These are phyloP conservation scores for Babesia ovis DNA, from an alignment of 169 alveolate species.

Conservation along the genomic window DNA sequence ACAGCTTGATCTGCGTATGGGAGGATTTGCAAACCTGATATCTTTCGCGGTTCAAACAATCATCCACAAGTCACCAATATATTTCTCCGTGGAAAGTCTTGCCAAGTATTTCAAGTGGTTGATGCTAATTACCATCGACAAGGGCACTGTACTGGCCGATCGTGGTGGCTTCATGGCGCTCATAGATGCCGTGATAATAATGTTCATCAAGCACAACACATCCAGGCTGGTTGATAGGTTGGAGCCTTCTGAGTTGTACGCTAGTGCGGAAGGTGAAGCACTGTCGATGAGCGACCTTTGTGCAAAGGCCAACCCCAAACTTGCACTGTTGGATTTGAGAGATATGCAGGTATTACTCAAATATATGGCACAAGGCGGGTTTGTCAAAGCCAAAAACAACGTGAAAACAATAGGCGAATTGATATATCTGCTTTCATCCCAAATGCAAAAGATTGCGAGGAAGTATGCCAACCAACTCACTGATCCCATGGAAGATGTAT, in stretches of 20 bases:
- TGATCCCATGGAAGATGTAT: neutral
- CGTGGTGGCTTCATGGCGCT: constrained; percentile 16
- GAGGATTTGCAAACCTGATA: constrained; percentile 62
- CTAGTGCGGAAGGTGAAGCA: constrained; percentile 12
- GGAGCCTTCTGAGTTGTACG: neutral
- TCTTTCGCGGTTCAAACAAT: constrained; percentile 68
- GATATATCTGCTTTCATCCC: constrained; percentile 3
- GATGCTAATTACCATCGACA: constrained; percentile 68
- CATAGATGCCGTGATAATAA: constrained; percentile 21
- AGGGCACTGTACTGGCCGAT: constrained; percentile 56
- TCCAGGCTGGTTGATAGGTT: constrained; percentile 2
- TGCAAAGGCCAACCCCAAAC: constrained; percentile 27
- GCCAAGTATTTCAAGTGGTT: constrained; percentile 73
- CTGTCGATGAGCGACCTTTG: constrained; percentile 36
- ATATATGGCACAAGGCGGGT: constrained; percentile 25
- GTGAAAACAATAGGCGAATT: constrained; percentile 13
- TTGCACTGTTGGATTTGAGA: constrained; percentile 37
- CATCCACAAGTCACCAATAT: constrained; percentile 66
- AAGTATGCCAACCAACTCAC: neutral
- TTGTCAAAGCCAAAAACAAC: constrained; percentile 26
- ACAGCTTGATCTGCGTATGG: constrained; percentile 53
- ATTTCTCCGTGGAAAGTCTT: constrained; percentile 50
- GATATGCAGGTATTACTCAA: constrained; percentile 25
- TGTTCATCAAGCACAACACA: constrained; percentile 31
- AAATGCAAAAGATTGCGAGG: constrained; percentile 26